phyloP scores from a whole-genome alignment of 257 asterid species.

The Linaria vulgaris region DNA sequence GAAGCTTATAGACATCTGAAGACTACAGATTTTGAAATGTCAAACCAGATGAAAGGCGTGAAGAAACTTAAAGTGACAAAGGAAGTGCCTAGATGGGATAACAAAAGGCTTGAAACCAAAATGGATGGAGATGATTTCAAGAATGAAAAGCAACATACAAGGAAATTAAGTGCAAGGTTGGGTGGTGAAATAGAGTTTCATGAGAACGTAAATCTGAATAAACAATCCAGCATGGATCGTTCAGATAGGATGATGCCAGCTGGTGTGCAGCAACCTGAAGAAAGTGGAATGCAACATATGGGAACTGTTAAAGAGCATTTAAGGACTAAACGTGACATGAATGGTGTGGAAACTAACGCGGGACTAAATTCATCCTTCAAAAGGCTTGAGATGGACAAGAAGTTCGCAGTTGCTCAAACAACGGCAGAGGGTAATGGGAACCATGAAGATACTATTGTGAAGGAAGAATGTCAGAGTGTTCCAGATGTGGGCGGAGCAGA shows the following conservation, averaged over 20 bases:
- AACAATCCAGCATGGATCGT: slow-evolving; percentile 22
- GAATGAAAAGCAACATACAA: slow-evolving; percentile 28
- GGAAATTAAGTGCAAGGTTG: slow-evolving; percentile 25
- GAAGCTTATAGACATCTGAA: slow-evolving; percentile 25
- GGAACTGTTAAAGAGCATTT: slow-evolving; percentile 28
- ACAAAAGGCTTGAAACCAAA: slow-evolving; percentile 30
- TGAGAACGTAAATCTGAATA: slow-evolving; percentile 29
- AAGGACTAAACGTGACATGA: slow-evolving; percentile 32
- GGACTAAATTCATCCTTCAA: slow-evolving; percentile 25
- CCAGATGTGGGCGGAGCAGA: slow-evolving; percentile 34
- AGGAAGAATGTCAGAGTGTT: slow-evolving; percentile 38
- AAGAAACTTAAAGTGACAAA: slow-evolving; percentile 32
- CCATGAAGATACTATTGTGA: slow-evolving; percentile 24
- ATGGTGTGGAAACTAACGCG: slow-evolving; percentile 30
- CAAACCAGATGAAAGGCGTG: slow-evolving; percentile 29
- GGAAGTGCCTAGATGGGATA: slow-evolving; percentile 37
- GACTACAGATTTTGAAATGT: slow-evolving; percentile 27
- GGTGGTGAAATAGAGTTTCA: slow-evolving; percentile 32
- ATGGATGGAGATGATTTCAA: slow-evolving; percentile 20
- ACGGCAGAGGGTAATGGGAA: slow-evolving; percentile 32
- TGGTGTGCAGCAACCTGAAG: slow-evolving; percentile 34
- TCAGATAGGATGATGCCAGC: slow-evolving; percentile 27
- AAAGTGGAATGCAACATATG: slow-evolving; percentile 26
- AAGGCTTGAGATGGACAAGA: slow-evolving; percentile 33
- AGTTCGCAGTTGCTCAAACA: slow-evolving; percentile 28